Conservation (phyloP, 2,329 filamentous ascomycete genomes). For the Hymenoscyphus fructigenus region DNA sequence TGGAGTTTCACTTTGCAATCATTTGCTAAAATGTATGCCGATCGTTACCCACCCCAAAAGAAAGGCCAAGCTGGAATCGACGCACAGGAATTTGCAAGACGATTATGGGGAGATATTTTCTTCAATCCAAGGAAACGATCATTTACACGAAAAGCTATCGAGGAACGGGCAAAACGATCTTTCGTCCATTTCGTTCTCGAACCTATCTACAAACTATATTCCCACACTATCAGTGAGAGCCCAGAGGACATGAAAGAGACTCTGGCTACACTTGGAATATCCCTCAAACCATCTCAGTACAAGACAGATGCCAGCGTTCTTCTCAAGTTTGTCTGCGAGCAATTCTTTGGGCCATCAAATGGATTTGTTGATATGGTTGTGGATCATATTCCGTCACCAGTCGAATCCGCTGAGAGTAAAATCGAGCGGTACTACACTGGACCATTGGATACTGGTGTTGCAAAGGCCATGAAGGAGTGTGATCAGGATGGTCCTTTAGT, state of each 20-base stretch:
- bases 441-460: conserved; percentile 78
- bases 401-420: conserved; percentile 72
- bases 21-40: conserved; percentile 94
- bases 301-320: conserved; percentile 86
- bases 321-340: conserved; percentile 84
- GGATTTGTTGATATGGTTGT: conserved; percentile 97
- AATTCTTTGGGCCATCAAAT: conserved; percentile 88
- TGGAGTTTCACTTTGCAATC: conserved; percentile 96
- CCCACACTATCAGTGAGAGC: conserved; percentile 88
- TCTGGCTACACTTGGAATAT: conserved; percentile 75
- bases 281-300: conserved; percentile 88
- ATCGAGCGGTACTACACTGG: conserved; percentile 91
- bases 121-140: conserved; percentile 89
- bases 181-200: conserved; percentile 96
- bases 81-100: conserved; percentile 74
- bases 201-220: conserved; percentile 96
- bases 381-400: conserved; percentile 83
- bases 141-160: conserved; percentile 84
- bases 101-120: conserved; percentile 96
- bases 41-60: conserved; percentile 60
- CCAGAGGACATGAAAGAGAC: conserved; percentile 81
- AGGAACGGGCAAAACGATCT: conserved; percentile 76
- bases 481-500: conserved; percentile 88
- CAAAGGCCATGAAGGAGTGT: conserved; percentile 75
- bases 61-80: conserved; percentile 62